Evolutionary conservation across 2,329 filamentous ascomycete genomes (phyloP), one percentile per base, ranked within the genome.

Genomic region (Hypoxylon sp.): DNA sequence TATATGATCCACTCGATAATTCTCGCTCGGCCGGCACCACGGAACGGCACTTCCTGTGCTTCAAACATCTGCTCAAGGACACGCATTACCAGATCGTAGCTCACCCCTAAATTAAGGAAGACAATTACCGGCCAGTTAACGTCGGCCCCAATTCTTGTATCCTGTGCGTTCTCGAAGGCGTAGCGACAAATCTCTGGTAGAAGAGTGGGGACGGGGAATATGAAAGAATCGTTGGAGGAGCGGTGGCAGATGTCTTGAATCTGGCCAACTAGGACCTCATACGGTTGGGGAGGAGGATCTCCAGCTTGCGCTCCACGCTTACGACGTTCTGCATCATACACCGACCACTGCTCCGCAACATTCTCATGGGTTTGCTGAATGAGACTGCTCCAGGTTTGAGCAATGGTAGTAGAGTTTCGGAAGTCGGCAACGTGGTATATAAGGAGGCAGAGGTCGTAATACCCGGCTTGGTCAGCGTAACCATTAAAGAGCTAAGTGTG

Each of bases 351-450:
- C 44, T 84, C 81, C 57, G 82, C 80, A 22, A 86, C 80, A 19
- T 88, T 85, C 29, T 85, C 72, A 76, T 95, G 92, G 5, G 90
- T 89, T 70, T 90, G 87, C 65, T 92, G 87, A 69, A 99, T 89
- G 19, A 98, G 85, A 74, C 91, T 91, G 76, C 90, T 86, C 96
- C 96, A 99, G 3, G 94, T 97, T 44, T 90, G 86, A 60, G 88
- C 87, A 74, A 99, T 96, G 70, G 96, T 92, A 46, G 92, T 90
- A 1, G 93, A 86, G 75, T 95, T 97, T 74, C 95, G 92, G 83
- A 97, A 93, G 80, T 98, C 94, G 50, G 95, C 95, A 0, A 92
- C 89, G 79, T 97, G 92, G 83, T 94, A 98, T 76, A 99, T 97
- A 66, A 95, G 86, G 8, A 99, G 88, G 78, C 93, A 97, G 55